Percentiles rank a stretch among this genome's conserved stretches.
These are phyloP conservation scores for Rhodotorula sphaerocarpa DNA, from an alignment of 768 basidiomycete genomes.

Conservation along the genomic window DNA sequence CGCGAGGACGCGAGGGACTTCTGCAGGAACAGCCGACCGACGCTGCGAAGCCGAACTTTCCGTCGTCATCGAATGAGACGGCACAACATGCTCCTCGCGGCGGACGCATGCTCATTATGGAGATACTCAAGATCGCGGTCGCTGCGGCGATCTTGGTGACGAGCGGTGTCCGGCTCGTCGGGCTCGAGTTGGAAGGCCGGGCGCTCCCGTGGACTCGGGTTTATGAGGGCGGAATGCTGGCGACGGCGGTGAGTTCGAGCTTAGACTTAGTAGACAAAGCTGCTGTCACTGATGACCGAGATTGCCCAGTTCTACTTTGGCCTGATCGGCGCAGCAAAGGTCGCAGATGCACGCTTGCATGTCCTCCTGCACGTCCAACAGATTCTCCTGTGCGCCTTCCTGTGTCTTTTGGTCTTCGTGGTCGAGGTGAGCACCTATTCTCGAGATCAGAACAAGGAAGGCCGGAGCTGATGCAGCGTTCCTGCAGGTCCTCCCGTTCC, in stretches of 20 bases:
- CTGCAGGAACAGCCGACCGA: too few relatives aligned
- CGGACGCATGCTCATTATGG: constrained; percentile 5
- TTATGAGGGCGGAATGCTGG: constrained; percentile 7
- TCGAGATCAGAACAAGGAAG: not conserved
- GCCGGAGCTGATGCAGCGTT: not conserved
- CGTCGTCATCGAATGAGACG: too few relatives aligned
- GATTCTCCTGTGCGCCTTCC: not conserved
- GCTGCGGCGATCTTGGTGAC: not conserved
- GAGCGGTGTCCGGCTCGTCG: not conserved
- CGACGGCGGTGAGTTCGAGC: not conserved
- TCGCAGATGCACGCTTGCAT: constrained; percentile 1
- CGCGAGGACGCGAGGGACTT: too few relatives aligned
- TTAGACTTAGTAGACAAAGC: not conserved
- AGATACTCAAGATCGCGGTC: not conserved
- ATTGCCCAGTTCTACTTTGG: constrained; percentile 1
- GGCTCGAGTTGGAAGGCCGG: not conserved
- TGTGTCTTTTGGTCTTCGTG: not conserved
- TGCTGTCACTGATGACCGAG: not conserved
- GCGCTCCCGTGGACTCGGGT: constrained; percentile 12
- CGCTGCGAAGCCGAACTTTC: too few relatives aligned
- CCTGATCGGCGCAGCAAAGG: not conserved
- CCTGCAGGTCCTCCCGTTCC: constrained; percentile 17
- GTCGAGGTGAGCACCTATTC: not conserved
- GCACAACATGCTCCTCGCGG: not conserved
- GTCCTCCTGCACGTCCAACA: constrained; percentile 1